Evolutionary conservation across 495 filamentous ascomycete species (phyloP), one percentile per base, ranked within the genome.

Genomic region (Pyronema omphalodes): DNA sequence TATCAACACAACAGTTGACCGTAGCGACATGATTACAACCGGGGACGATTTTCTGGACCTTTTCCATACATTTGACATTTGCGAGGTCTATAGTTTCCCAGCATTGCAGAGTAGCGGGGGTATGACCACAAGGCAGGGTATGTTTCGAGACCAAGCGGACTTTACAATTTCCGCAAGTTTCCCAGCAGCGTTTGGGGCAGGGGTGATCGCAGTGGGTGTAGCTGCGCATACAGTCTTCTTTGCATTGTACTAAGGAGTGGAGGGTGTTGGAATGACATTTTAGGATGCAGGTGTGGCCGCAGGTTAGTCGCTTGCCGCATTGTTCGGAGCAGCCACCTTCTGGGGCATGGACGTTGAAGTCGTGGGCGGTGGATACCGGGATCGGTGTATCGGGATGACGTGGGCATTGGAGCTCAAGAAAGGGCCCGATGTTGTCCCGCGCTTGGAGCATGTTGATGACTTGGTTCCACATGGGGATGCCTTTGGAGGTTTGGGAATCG

Each of bases 401-500:
- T 3, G 81, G 73, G 65, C 86, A 93, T 46, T 69, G 67, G 0
- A 89, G 69, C 9, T 74, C 71, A 15, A 89, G 58, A 8, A 36
- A 58, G 8, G 60, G 56, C 0, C 83, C 81, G 12, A 85, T 64
- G 37, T 76, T 76, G 3, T 67, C 69, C 0, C 67, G 66, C 0
- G 58, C 56, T 34, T 66, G 57, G 2, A 89, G 55, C 11, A 82
- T 77, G 0, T 65, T 55, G 19, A 83, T 61, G 6, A 91, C 76
- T 3, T 82, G 53, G 1, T 60, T 67, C 85, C 85, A 93, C 82
- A 91, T 88, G 0, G 61, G 55, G 3, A 88, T 72, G 80, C 34
- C 70, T 62, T 2, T 75, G 66, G 60, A 88, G 0, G 83, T 88
- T 15, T 71, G 67, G 0, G 79, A 67, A 55, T 91, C 87, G 9